Evolutionary conservation across 768 basidiomycete species (phyloP), one percentile per base, ranked within the genome.

Genomic region (Porpolomopsis calyptriformis): DNA sequence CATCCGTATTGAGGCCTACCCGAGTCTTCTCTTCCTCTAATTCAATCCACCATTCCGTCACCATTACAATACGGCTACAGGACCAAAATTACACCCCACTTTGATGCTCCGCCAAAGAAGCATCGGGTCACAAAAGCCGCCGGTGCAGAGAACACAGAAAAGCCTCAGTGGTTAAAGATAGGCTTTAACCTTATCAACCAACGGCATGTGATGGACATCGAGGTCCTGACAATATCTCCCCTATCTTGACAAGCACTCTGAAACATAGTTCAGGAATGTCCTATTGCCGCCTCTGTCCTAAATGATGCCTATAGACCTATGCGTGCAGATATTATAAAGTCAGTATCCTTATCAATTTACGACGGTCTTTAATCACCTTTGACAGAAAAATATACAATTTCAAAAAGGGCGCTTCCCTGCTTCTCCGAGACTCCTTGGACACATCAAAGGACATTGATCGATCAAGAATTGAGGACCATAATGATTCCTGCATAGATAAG

Each of bases 61-160:
- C 96, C 94, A 0, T 69, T 87, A 40, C 80, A 93, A 45, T 97
- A 94, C 60, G 77, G 73, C 43, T 99, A 99, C 60, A 79, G 94
- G 25, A 99, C 96, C 1, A 99, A 99, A 66, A 81, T 99, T 44
- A 97, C 96, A 0, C 96, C 96, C 0, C 96, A 99, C 60, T 98
- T 98, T 50, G 87, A 92, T 19, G 74, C 80, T 0, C 81, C 90
- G 0, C 74, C 77, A 1, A 78, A 71, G 50, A 58, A 37, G 40
- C 55, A 56, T 0, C 59, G 55, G 45, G 59, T 60, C 24, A 52
- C 56, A 36, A 53, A 57, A 43, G 40, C 57, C 6, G 54, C 50
- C 1, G 45, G 40, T 33, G 51, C 45, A 12, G 49, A 47, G 12
- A 45, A 52, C 3, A 47, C 52, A 16, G 55, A 49, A 1, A 49